Percentiles rank a stretch among this genome's conserved stretches.
These are phyloP conservation scores for Schizosaccharomyces octosporus DNA, from an alignment of 805 yeast genomes.

Conservation along the genomic window DNA sequence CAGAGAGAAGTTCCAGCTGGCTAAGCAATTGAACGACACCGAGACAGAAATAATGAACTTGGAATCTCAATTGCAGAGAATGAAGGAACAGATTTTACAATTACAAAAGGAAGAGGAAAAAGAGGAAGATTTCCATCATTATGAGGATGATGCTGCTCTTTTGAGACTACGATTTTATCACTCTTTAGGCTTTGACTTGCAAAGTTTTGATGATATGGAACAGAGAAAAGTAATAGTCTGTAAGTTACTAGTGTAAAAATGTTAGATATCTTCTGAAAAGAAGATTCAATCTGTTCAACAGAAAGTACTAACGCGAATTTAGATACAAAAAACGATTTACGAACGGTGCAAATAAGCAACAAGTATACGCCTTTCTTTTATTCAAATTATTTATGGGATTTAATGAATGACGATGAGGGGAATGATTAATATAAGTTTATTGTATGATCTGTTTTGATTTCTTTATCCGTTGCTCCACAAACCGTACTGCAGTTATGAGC, in stretches of 20 bases:
- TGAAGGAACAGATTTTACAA: conserved; percentile 6
- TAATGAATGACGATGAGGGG: neutral
- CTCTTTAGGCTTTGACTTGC: conserved; percentile 7
- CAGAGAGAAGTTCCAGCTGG: conserved; percentile 8
- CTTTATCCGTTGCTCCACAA: neutral
- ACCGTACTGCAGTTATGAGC: neutral
- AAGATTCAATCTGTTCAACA: neutral
- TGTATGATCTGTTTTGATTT: neutral
- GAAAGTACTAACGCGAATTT: neutral
- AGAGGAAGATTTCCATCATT: neutral
- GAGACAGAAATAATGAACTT: conserved; percentile 6
- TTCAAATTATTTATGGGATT: conserved; percentile 55
- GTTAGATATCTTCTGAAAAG: neutral
- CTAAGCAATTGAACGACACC: conserved; percentile 9
- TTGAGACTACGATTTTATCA: conserved; percentile 7
- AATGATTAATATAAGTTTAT: neutral
- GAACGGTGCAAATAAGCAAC: conserved; percentile 11
- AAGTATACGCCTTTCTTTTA: conserved; percentile 43
- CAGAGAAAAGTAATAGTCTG: conserved; percentile 7
- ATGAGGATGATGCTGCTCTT: neutral
- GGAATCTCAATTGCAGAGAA: conserved; percentile 6
- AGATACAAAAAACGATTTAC: conserved; percentile 7
- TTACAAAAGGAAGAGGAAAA: conserved; percentile 5
- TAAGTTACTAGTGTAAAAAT: neutral
- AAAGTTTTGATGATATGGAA: conserved; percentile 6